Base-by-base conservation (phyloP, 192 early-diverging fungal species). In the Mortierella hygrophila region DNA sequence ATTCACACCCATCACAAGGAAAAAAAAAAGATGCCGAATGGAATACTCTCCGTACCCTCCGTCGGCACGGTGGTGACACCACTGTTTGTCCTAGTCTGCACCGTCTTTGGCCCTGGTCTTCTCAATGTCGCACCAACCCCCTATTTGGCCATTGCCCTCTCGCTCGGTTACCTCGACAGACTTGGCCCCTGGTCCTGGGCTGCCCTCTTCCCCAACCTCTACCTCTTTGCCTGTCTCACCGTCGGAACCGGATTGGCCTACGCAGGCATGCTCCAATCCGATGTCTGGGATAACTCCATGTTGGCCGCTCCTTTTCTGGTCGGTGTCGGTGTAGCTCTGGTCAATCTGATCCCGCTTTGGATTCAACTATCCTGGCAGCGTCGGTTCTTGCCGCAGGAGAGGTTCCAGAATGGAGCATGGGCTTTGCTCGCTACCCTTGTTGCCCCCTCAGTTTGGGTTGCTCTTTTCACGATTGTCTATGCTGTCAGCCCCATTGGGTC, bases 31-130 rank as follows among this genome's bases (percentile, higher is more conserved):
- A 76, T 75, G 74, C 8, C 38, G 47, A 40, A 60, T 9, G 23
- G 38, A 9, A 15, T 80, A 35, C 47, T 85, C 16, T 85, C 83
- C 1, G 41, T 85, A n/a, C 83, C 83, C 42, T 80, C 83, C 35
- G 26, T 77, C 35, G 5, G 69, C 7, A 49, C 78, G 13, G 74
- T 80, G 9, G 47, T 85, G 18, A 52, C 73, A 20, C 83, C 83
- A n/a, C 70, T 85, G 26, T 32, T 80, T 0, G 83, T 85, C n/a
- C 74, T 85, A 4, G 69, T 80, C 55, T 76, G 74, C 55, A 79
- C 83, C 23, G 42, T 85, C 47, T 85, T 85, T 74, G 83, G 83
- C 0, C 74, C 83, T 26, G 83, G 83, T 23, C 54, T 85, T n/a
- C 74, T 85, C 9, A 79, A 85, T 41, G 72, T 76, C 13, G 3